These are phyloP conservation scores for Exophiala oligosperma DNA, from an alignment of 2,329 filamentous ascomycete species.

Conservation along the genomic window DNA sequence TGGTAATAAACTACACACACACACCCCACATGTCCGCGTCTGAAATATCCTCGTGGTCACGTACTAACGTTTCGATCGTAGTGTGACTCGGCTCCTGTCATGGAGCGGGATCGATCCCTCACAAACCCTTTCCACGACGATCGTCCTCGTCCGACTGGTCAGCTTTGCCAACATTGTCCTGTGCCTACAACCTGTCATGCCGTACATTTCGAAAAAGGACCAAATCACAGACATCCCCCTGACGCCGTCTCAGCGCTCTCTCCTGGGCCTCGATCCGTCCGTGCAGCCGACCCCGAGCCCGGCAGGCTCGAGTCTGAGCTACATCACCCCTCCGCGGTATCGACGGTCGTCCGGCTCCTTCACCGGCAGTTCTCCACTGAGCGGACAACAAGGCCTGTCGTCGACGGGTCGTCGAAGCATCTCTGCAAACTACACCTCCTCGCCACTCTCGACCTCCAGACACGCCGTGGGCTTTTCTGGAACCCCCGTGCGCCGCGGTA, in stretches of 20 bases:
- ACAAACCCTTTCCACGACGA: constrained; percentile 37
- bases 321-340: constrained; percentile 84
- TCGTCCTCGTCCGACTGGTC: constrained; percentile 59
- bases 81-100: constrained; percentile 34
- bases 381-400: constrained; percentile 32
- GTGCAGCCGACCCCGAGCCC: constrained; percentile 64
- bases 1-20: constrained; percentile 1
- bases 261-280: constrained; percentile 76
- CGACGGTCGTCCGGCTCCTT: constrained; percentile 57
- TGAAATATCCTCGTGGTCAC: no score
- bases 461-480: constrained; percentile 29
- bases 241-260: constrained; percentile 80
- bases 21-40: no score
- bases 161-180: constrained; percentile 69
- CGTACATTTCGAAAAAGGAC: constrained; percentile 64
- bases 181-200: constrained; percentile 67
- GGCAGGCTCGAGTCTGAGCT: constrained; percentile 39
- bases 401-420: constrained; percentile 48
- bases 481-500: constrained; percentile 39
- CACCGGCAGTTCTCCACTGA: constrained; percentile 34
- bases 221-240: constrained; percentile 85
- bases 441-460: constrained; percentile 25
- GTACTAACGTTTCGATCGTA: constrained; percentile 28
- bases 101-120: constrained; percentile 40
- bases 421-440: constrained; percentile 28